These are phyloP conservation scores for Tulasnella sp. DNA, from an alignment of 768 basidiomycete genomes.

Conservation along the genomic window DNA sequence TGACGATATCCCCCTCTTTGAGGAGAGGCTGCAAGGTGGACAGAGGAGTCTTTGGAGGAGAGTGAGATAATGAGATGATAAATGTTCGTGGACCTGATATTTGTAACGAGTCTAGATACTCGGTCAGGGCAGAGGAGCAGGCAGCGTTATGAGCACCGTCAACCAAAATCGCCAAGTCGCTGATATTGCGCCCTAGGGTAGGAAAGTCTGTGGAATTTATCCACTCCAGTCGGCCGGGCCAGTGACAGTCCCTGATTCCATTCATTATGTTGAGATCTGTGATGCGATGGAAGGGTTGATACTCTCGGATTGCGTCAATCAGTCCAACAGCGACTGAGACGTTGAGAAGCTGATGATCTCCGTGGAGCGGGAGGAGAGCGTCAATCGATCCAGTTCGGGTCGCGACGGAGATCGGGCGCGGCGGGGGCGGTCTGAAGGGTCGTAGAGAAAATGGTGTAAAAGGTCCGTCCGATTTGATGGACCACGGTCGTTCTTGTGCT, in stretches of 20 bases:
- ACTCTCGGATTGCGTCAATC: slow-evolving; percentile 42
- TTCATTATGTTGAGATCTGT: slow-evolving; percentile 35
- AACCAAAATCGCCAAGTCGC: slow-evolving; percentile 42
- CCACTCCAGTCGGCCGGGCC: slow-evolving; percentile 79
- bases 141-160: slow-evolving; percentile 93
- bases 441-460: not conserved
- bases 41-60: slow-evolving; percentile 67
- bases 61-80: slow-evolving; percentile 71
- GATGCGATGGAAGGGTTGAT: slow-evolving; percentile 32
- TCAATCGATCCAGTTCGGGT: slow-evolving; percentile 23
- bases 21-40: slow-evolving; percentile 62
- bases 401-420: not conserved
- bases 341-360: slow-evolving; percentile 77
- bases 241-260: slow-evolving; percentile 49
- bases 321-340: slow-evolving; percentile 53
- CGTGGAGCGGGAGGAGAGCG: slow-evolving; percentile 52
- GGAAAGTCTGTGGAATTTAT: slow-evolving; percentile 18
- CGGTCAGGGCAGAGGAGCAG: slow-evolving; percentile 51
- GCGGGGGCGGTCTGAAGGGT: not conserved
- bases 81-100: slow-evolving; percentile 38
- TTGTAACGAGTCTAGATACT: slow-evolving; percentile 42
- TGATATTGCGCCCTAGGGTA: slow-evolving; percentile 8
- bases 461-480: not conserved
- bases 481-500: not conserved
- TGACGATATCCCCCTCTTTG: slow-evolving; percentile 33